Evolutionary conservation across 139 green algal genomes (phyloP).

Genomic region (Yamagishiella unicocca): DNA sequence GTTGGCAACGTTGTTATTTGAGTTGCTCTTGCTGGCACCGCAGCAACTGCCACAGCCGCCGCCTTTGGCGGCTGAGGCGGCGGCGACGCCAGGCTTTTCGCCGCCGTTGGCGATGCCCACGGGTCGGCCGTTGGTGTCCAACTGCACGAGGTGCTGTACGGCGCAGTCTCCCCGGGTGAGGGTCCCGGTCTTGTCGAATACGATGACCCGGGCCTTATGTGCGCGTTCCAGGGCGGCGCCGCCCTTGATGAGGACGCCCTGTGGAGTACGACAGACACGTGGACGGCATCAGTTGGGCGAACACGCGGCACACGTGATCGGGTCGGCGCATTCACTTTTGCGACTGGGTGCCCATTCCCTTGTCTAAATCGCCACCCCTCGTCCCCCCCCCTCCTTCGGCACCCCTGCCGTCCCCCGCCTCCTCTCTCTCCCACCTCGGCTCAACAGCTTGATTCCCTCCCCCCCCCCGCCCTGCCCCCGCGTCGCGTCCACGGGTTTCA

Average conservation of each 20-base stretch:
- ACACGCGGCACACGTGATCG: no score
- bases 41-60: background rate
- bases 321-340: no score
- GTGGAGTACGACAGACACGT: background rate
- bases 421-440: no score
- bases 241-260: slow-evolving; percentile 59
- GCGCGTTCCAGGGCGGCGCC: slow-evolving; percentile 62
- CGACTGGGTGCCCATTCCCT: no score
- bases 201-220: slow-evolving; percentile 63
- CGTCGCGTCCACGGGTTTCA: no score
- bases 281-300: no score
- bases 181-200: slow-evolving; percentile 99
- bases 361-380: no score
- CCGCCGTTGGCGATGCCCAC: background rate
- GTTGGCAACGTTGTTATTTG: background rate
- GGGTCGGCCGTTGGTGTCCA: slow-evolving; percentile 15
- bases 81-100: background rate
- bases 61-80: background rate
- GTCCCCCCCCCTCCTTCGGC: background rate
- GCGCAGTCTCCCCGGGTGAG: slow-evolving; percentile 84
- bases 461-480: background rate
- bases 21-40: background rate
- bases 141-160: slow-evolving; percentile 68
- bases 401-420: no score
- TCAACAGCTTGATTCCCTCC: no score